These are phyloP conservation scores for Hapsidospora chrysogenum DNA, from an alignment of 495 filamentous ascomycete species.

Conservation along the genomic window DNA sequence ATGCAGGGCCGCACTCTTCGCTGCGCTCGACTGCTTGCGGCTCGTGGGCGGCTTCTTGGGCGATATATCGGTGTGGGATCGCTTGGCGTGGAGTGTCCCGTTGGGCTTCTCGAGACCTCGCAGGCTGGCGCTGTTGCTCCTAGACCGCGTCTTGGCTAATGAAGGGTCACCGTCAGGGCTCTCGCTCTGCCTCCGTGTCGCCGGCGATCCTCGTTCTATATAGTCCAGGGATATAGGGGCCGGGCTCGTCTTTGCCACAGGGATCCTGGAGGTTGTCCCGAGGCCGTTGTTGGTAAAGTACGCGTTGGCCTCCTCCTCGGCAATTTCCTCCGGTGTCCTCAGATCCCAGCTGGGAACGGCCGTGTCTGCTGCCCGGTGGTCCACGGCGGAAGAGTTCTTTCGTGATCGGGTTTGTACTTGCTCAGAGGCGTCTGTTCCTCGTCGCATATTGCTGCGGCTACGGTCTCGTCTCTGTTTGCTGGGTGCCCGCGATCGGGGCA, in stretches of 20 bases:
- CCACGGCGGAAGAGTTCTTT: constrained; percentile 28
- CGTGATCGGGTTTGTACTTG: constrained; percentile 13
- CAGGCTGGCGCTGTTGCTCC: constrained; percentile 52
- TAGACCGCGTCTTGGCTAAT: constrained; percentile 41
- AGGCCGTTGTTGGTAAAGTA: constrained; percentile 20
- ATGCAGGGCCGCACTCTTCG: constrained; percentile 24
- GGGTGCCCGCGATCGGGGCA: constrained; percentile 42
- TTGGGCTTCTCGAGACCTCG: constrained; percentile 39
- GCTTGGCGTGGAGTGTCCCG: constrained; percentile 20
- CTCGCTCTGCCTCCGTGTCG: constrained; percentile 42
- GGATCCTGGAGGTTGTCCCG: constrained; percentile 54
- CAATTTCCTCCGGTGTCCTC: constrained; percentile 64
- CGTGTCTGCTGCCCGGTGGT: constrained; percentile 14
- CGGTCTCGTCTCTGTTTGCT: constrained; percentile 35
- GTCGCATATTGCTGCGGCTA: constrained; percentile 29
- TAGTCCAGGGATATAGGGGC: constrained; percentile 54
- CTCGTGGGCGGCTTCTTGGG: constrained; percentile 22
- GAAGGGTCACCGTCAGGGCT: constrained; percentile 44
- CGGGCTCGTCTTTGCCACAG: constrained; percentile 60
- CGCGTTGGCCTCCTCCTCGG: constrained; percentile 42
- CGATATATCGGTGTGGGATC: constrained; percentile 23
- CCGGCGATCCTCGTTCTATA: constrained; percentile 54
- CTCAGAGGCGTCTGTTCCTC: constrained; percentile 25
- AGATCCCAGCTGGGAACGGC: constrained; percentile 43
- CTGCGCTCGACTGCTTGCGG: constrained; percentile 23